Conservation (phyloP, 768 basidiomycete genomes). For the Paxillus involutus region DNA sequence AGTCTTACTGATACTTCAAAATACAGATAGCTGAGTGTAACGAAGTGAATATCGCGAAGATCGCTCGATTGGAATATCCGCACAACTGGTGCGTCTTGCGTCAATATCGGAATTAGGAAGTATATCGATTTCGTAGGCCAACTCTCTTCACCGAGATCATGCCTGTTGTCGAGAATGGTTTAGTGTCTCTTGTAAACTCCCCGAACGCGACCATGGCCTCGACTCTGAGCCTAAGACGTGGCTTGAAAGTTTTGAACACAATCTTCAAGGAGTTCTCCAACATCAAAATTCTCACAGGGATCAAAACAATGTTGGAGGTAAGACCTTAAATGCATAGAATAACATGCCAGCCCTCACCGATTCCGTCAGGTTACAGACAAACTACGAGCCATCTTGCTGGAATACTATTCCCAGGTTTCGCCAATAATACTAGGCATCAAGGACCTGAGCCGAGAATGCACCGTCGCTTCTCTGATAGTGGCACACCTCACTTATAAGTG, state of each 20-base stretch:
- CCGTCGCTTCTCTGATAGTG: slow-evolving; percentile 48
- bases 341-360: not conserved
- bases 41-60: slow-evolving; percentile 69
- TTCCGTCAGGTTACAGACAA: slow-evolving; percentile 23
- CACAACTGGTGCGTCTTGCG: slow-evolving; percentile 54
- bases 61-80: slow-evolving; percentile 79
- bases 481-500: slow-evolving; percentile 77
- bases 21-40: slow-evolving; percentile 73
- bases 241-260: slow-evolving; percentile 61
- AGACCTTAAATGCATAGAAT: slow-evolving; percentile 10
- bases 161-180: slow-evolving; percentile 49
- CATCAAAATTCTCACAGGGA: slow-evolving; percentile 68
- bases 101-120: slow-evolving; percentile 1
- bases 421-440: slow-evolving; percentile 34
- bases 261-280: slow-evolving; percentile 69
- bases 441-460: slow-evolving; percentile 35
- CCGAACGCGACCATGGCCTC: slow-evolving; percentile 41
- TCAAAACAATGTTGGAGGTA: slow-evolving; percentile 67
- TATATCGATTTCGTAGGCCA: slow-evolving; percentile 14
- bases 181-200: slow-evolving; percentile 49
- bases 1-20: slow-evolving; percentile 3
- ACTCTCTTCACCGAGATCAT: slow-evolving; percentile 42
- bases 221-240: slow-evolving; percentile 54
- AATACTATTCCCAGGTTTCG: slow-evolving; percentile 57
- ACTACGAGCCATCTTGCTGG: slow-evolving; percentile 53